These are phyloP conservation scores for Talaromyces proteolyticus DNA, from an alignment of 495 filamentous ascomycete species.

Conservation along the genomic window DNA sequence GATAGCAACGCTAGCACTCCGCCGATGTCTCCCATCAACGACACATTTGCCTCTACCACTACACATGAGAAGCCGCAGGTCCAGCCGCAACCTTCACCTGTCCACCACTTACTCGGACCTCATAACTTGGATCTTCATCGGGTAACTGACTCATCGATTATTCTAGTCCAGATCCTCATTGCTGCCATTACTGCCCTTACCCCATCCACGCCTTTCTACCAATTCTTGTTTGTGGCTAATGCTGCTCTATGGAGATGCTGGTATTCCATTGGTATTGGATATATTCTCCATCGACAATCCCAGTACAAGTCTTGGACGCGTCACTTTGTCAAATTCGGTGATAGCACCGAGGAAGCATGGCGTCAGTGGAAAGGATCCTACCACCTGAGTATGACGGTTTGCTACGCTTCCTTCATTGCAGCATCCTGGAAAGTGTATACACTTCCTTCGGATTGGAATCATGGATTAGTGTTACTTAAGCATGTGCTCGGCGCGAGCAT, in stretches of 20 bases:
- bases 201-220: constrained; percentile 67
- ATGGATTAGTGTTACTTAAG: constrained; percentile 75
- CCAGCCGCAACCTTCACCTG: constrained; percentile 47
- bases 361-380: constrained; percentile 97
- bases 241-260: constrained; percentile 82
- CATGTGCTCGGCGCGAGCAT: constrained; percentile 79
- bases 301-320: constrained; percentile 88
- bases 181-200: constrained; percentile 66
- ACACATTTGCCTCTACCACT: constrained; percentile 5
- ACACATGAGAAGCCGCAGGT: constrained; percentile 23
- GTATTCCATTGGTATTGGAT: constrained; percentile 85
- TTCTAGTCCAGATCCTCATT: constrained; percentile 70
- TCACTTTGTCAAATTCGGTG: constrained; percentile 95
- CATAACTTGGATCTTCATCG: constrained; percentile 84
- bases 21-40: constrained; percentile 3
- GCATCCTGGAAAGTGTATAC: constrained; percentile 96
- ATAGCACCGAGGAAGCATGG: constrained; percentile 87
- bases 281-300: constrained; percentile 79
- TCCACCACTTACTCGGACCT: constrained; percentile 76
- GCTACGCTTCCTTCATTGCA: constrained; percentile 80
- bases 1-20: background rate
- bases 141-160: constrained; percentile 71
- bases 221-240: constrained; percentile 72
- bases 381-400: constrained; percentile 84
- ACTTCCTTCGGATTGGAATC: constrained; percentile 75